phyloP scores from a whole-genome alignment of 2,329 filamentous ascomycete species.

The Cladosporium sp. region DNA sequence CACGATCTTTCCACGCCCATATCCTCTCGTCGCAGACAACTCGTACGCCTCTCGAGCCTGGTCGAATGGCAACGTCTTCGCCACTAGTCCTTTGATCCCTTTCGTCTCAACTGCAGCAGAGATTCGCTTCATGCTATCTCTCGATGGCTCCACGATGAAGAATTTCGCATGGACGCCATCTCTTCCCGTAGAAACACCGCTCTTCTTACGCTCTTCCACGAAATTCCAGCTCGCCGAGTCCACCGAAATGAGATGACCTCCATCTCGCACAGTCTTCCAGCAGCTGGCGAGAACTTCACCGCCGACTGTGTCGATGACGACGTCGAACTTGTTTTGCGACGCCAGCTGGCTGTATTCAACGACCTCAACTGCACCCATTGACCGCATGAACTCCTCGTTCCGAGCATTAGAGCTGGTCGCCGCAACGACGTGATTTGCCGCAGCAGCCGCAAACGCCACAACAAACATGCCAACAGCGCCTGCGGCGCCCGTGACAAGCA shows the following conservation, averaged over 20 bases:
- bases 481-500: slow-evolving; percentile 45
- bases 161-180: slow-evolving; percentile 1
- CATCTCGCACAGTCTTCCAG: not conserved
- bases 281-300: slow-evolving; percentile 8
- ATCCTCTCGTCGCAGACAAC: not conserved
- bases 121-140: slow-evolving; percentile 1
- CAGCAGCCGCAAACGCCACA: slow-evolving; percentile 41
- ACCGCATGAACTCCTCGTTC: slow-evolving; percentile 35
- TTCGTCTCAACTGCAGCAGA: slow-evolving; percentile 6
- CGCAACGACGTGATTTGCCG: slow-evolving; percentile 41
- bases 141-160: slow-evolving; percentile 12
- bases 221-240: slow-evolving; percentile 34
- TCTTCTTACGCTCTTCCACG: not conserved
- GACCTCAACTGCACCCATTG: slow-evolving; percentile 41
- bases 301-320: slow-evolving; percentile 18
- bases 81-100: slow-evolving; percentile 2
- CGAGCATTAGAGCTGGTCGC: slow-evolving; percentile 34
- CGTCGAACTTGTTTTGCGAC: slow-evolving; percentile 23
- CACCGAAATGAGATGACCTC: slow-evolving; percentile 5
- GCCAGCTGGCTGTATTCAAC: slow-evolving; percentile 37
- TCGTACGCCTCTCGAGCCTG: slow-evolving; percentile 7
- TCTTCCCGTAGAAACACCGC: not conserved
- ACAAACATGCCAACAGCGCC: slow-evolving; percentile 46
- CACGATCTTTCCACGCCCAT: slow-evolving; percentile 9
- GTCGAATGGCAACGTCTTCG: slow-evolving; percentile 5